phyloP scores from a whole-genome alignment of 495 filamentous ascomycete genomes.

The Aspergillus funiculosus region DNA sequence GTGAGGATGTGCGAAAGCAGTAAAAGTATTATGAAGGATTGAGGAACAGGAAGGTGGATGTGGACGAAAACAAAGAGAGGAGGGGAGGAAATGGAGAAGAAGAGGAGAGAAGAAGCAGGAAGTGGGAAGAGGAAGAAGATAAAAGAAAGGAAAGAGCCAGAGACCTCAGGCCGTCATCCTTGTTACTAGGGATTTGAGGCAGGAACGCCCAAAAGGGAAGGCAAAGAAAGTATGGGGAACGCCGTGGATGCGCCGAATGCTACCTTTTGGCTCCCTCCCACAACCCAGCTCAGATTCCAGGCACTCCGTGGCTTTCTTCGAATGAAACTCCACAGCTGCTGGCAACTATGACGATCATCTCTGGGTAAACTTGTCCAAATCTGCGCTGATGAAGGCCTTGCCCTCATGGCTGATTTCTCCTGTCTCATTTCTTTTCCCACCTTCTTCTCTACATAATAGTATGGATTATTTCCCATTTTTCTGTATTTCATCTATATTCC shows the following conservation, averaged over 20 bases:
- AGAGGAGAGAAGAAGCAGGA: neutral
- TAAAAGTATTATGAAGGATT: neutral
- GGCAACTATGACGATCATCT: neutral
- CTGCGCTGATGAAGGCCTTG: constrained; percentile 7
- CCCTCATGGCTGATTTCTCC: constrained; percentile 11
- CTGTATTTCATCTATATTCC: constrained; percentile 10
- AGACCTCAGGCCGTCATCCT: constrained; percentile 6
- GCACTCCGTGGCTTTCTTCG: no score
- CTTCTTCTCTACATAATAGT: no score
- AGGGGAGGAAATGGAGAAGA: constrained; percentile 1
- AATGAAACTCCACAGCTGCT: neutral
- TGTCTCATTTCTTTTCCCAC: neutral
- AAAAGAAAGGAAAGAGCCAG: constrained; percentile 7
- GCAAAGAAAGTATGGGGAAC: constrained; percentile 12
- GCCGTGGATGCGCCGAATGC: constrained; percentile 2
- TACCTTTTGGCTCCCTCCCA: constrained; percentile 1
- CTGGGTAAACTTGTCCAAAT: neutral
- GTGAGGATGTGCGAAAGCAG: constrained; percentile 1
- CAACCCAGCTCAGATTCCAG: no score
- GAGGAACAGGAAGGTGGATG: constrained; percentile 13
- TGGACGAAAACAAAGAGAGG: constrained; percentile 11
- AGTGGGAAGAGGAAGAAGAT: constrained; percentile 8
- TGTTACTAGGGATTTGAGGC: constrained; percentile 11
- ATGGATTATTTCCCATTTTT: neutral
- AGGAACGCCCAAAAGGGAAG: constrained; percentile 17